Evolutionary conservation across 306 rosid species (phyloP).

Genomic region (Adenanthera pavonina): DNA sequence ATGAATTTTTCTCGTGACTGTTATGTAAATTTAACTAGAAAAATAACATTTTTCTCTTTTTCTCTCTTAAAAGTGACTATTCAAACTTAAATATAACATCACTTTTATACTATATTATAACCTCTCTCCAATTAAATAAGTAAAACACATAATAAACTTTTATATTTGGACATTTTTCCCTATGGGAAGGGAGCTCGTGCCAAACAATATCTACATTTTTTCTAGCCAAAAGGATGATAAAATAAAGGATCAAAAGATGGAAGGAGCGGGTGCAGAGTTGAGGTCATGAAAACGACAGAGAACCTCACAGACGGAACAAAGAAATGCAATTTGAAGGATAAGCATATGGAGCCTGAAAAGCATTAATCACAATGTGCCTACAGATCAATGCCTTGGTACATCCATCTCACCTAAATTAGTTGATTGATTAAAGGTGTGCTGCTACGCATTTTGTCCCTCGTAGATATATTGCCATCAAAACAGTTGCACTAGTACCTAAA

Average conservation of each 20-base stretch:
- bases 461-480: neutral
- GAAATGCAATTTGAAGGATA: slow-evolving; percentile 25
- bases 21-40: too few relatives aligned
- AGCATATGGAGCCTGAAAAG: neutral
- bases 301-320: slow-evolving; percentile 22
- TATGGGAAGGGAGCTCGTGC: too few relatives aligned
- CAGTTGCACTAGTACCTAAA: neutral
- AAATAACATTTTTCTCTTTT: too few relatives aligned
- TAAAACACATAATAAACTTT: too few relatives aligned
- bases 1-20: too few relatives aligned
- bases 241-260: neutral
- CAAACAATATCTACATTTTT: too few relatives aligned
- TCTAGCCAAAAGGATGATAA: too few relatives aligned
- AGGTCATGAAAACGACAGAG: slow-evolving; percentile 20
- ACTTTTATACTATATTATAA: too few relatives aligned
- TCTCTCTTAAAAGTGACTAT: too few relatives aligned
- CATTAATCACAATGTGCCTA: neutral
- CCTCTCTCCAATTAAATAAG: too few relatives aligned
- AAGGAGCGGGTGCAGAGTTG: neutral
- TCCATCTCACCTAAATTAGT: slow-evolving; percentile 29
- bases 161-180: too few relatives aligned
- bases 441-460: neutral
- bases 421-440: slow-evolving; percentile 12
- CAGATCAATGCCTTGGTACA: slow-evolving; percentile 1
- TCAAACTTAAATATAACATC: too few relatives aligned